A percentile compares a stretch with the other conserved stretches of the same genome.
Conservation (phyloP, 495 filamentous ascomycete genomes). For the Hypoxylon trugodes region DNA sequence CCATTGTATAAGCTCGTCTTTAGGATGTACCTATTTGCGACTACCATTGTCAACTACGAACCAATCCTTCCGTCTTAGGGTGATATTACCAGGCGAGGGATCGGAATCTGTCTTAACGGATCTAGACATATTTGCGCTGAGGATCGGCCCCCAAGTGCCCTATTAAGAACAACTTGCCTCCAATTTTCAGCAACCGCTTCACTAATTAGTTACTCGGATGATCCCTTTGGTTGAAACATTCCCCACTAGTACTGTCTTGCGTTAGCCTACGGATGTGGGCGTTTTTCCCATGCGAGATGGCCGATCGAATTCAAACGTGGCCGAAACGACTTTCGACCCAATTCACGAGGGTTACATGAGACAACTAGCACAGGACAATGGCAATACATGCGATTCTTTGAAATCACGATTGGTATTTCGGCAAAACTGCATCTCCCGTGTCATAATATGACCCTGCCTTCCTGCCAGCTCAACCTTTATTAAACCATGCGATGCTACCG, state of each 20-base stretch:
- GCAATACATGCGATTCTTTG: neutral
- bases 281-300: neutral
- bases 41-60: no score
- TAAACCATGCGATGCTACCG: conserved; percentile 28
- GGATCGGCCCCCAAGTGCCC: neutral
- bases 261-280: neutral
- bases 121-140: no score
- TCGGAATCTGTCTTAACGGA: no score
- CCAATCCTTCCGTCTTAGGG: no score
- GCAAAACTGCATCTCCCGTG: neutral
- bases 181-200: no score
- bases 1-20: no score
- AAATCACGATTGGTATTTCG: conserved; percentile 14
- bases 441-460: neutral
- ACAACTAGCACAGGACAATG: conserved; percentile 12
- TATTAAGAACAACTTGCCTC: neutral
- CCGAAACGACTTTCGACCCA: neutral
- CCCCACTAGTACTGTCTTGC: neutral
- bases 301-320: neutral
- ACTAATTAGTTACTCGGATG: no score
- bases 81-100: no score
- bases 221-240: no score
- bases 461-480: conserved; percentile 27
- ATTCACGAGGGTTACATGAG: neutral
- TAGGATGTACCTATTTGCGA: no score